Conservation (phyloP, 2,329 filamentous ascomycete genomes). For the Pyrenochaeta sp. region DNA sequence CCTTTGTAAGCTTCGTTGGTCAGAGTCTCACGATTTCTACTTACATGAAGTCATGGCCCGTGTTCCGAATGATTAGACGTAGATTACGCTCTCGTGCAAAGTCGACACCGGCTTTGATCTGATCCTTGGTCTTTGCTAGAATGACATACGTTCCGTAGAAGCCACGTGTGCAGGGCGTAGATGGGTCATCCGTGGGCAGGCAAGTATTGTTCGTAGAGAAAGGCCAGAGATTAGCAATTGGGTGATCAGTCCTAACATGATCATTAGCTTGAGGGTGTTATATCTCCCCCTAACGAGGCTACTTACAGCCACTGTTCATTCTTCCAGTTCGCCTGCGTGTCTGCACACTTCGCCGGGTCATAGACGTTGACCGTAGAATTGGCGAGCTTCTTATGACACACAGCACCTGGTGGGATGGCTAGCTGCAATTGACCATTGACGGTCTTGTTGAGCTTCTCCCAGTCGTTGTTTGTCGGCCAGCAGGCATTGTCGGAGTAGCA, state of each 20-base stretch:
- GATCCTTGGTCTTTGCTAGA: conserved; percentile 41
- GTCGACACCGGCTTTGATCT: conserved; percentile 45
- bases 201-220: conserved; percentile 47
- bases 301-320: conserved; percentile 46
- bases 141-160: conserved; percentile 47
- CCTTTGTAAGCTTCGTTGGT: conserved; percentile 1
- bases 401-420: conserved; percentile 41
- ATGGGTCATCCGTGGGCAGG: conserved; percentile 35
- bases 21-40: not conserved
- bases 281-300: conserved; percentile 7
- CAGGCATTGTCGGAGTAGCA: conserved; percentile 47
- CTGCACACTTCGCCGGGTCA: conserved; percentile 36
- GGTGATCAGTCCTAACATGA: conserved; percentile 38
- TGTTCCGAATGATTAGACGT: conserved; percentile 46
- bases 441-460: conserved; percentile 40
- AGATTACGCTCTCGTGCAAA: conserved; percentile 45
- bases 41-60: conserved; percentile 48
- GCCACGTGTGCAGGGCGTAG: conserved; percentile 38
- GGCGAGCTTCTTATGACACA: conserved; percentile 37
- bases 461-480: conserved; percentile 40
- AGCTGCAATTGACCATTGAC: conserved; percentile 37
- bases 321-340: conserved; percentile 34
- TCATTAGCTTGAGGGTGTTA: not conserved
- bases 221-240: conserved; percentile 45
- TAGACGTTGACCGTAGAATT: conserved; percentile 32